Evolutionary conservation across 2,329 filamentous ascomycete genomes (phyloP).

Genomic region (Beauveria medogensis): DNA sequence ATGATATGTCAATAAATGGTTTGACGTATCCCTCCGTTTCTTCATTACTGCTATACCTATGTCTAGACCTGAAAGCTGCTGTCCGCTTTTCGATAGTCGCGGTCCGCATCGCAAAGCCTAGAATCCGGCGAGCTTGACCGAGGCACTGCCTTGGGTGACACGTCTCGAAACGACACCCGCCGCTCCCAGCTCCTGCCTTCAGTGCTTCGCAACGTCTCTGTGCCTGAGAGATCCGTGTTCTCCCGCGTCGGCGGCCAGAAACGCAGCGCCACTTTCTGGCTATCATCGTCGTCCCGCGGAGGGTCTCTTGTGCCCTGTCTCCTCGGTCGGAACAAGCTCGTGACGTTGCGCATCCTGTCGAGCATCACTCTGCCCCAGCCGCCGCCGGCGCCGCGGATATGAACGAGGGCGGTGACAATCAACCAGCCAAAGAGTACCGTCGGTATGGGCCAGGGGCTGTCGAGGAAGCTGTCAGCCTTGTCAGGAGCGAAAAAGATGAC

Average conservation of each 20-base stretch:
- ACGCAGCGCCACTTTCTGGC: background rate
- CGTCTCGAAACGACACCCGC: background rate
- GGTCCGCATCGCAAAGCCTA: background rate
- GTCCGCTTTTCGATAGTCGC: background rate
- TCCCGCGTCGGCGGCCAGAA: conserved; percentile 1
- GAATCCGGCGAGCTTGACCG: background rate
- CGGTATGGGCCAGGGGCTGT: conserved; percentile 25
- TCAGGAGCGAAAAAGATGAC: conserved; percentile 18
- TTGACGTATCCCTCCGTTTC: too few relatives aligned
- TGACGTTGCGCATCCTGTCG: background rate
- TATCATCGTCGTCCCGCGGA: background rate
- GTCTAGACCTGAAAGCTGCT: background rate
- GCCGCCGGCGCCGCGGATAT: conserved; percentile 20
- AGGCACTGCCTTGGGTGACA: background rate
- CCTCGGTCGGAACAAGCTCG: background rate
- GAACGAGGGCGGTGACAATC: conserved; percentile 24
- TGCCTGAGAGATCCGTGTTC: background rate
- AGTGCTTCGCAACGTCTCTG: background rate
- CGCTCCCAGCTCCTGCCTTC: background rate
- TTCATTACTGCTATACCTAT: background rate
- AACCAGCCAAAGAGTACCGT: conserved; percentile 27
- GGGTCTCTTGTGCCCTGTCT: background rate
- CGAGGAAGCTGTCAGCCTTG: conserved; percentile 16
- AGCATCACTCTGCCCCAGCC: conserved; percentile 13
- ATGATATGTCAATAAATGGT: too few relatives aligned